Evolutionary conservation across 75 land plant species (phyloP).

Genomic region (Larix kaempferi): DNA sequence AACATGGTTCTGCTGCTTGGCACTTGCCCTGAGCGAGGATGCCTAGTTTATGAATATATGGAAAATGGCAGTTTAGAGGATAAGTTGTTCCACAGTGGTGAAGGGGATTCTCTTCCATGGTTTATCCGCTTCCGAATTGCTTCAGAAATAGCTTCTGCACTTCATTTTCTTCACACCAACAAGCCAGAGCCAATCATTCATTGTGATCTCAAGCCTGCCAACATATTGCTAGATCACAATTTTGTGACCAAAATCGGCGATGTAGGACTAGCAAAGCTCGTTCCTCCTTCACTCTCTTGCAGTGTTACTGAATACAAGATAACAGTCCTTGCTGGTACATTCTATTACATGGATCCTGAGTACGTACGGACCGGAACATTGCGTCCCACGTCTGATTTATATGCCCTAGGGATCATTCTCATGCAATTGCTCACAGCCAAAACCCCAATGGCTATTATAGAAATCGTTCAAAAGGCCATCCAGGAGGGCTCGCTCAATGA

Average conservation of each 20-base stretch:
- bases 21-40: conserved; percentile 40
- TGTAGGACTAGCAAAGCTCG: conserved; percentile 21
- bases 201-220: conserved; percentile 53
- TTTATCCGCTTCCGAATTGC: conserved; percentile 19
- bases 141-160: conserved; percentile 30
- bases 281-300: conserved; percentile 11
- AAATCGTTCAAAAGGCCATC: conserved; percentile 14
- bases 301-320: conserved; percentile 18
- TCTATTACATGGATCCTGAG: conserved; percentile 48
- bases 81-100: conserved; percentile 25
- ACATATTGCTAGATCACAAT: conserved; percentile 41
- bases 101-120: conserved; percentile 26
- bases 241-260: conserved; percentile 47
- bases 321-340: conserved; percentile 33
- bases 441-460: conserved; percentile 11
- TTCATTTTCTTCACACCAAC: conserved; percentile 40
- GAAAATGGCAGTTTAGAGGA: conserved; percentile 58
- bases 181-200: conserved; percentile 47
- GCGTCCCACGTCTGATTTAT: conserved; percentile 28
- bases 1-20: conserved; percentile 49
- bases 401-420: conserved; percentile 35
- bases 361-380: conserved; percentile 26
- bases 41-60: conserved; percentile 60
- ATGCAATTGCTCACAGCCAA: conserved; percentile 35
- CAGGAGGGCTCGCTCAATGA: not conserved